phyloP scores from a whole-genome alignment of 495 filamentous ascomycete species.

The Podospora appendiculata region DNA sequence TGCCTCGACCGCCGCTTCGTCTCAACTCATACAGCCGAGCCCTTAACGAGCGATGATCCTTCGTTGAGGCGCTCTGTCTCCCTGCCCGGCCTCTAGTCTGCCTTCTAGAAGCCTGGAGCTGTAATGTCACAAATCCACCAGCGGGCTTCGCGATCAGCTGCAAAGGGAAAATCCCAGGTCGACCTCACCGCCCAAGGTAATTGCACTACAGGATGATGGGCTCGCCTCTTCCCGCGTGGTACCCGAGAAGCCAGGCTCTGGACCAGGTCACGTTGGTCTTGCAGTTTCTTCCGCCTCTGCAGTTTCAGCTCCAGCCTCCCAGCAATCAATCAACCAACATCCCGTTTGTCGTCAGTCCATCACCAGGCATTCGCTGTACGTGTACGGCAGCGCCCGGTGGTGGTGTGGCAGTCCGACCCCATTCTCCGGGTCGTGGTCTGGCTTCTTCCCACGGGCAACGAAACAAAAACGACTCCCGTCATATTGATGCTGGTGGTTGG shows the following conservation, averaged over 20 bases:
- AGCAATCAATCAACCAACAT: no score
- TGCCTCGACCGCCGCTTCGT: conserved; percentile 6
- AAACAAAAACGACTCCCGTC: no score
- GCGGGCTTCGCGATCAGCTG: neutral
- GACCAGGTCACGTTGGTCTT: neutral
- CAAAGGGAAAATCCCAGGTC: conserved; percentile 6
- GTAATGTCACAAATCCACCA: no score
- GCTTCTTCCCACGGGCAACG: no score
- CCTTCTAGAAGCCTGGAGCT: neutral
- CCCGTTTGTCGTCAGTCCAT: no score
- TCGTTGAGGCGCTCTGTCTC: no score
- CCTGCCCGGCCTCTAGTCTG: neutral
- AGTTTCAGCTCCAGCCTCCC: neutral
- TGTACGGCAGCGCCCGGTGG: no score
- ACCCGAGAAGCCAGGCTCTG: conserved; percentile 4
- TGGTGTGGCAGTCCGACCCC: neutral
- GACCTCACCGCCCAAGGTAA: neutral
- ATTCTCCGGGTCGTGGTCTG: neutral
- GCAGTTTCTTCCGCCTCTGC: neutral
- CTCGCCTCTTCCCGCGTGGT: conserved; percentile 23
- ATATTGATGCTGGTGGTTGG: no score
- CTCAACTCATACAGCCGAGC: conserved; percentile 4
- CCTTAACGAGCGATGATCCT: neutral
- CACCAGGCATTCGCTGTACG: no score
- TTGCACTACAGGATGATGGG: neutral